Evolutionary conservation across 176 grass and related monocot species (phyloP), one percentile per base, ranked within the genome.

Genomic region (Cenchrus purpureus): DNA sequence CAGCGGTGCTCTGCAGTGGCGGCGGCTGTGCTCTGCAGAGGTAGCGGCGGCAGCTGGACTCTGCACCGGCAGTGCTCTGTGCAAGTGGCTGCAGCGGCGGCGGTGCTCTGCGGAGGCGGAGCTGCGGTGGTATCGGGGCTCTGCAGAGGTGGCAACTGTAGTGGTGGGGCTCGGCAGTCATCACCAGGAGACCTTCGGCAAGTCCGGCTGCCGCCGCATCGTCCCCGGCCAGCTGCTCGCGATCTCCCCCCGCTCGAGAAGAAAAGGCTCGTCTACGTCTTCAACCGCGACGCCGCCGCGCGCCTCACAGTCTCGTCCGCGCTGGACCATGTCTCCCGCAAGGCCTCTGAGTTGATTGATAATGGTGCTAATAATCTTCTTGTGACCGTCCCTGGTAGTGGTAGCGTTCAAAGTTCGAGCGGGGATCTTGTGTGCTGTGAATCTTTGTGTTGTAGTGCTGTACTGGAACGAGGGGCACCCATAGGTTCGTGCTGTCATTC

Each of bases 101-200:
- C 34, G 34, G 34, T 34, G 34, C 34, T 34, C 34, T 34, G 34
- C 34, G 3, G 34, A 2, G 34, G 34, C 34, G 34, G 2, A 34
- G 34, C 34, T 1, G 34, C 34, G 34, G 34, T 3, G 34, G 34
- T 3, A 34, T 1, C 34, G 1, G 34, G 1, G 34, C 34, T 34
- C 34, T 34, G 34, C 34, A 3, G 34, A 34, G 3, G 34, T 34
- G 34, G 34, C 34, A 2, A 3, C 34, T 2, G 34, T 3, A 3
- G 34, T 34, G 34, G 34, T 3, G 34, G 34, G 34, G 34, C 34
- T 34, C 34, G 34, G 34, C 34, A 25, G 25, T 25, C 25, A 25
- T 25, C 93, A 98, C 81, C 97, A 99, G 89, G 97, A 99, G 86
- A 96, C 93, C 63, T 99, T 96, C 29, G 97, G 97, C 78, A 99